phyloP scores from a whole-genome alignment of 140 eudicot genomes.

The Bidens hawaiensis region DNA sequence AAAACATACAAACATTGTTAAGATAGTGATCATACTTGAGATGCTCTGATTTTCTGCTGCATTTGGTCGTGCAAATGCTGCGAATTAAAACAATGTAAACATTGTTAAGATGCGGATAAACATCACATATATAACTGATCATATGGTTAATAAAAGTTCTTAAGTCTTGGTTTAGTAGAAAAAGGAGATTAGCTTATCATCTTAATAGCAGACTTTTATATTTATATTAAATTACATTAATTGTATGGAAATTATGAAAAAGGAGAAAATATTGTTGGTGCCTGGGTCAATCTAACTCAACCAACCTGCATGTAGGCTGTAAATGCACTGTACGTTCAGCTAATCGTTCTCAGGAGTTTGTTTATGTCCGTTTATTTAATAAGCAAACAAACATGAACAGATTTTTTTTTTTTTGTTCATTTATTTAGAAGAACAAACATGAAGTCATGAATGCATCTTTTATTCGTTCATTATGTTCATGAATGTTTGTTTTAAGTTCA shows the following conservation, averaged over 20 bases:
- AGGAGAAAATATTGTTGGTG: neutral
- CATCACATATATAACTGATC: neutral
- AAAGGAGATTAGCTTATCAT: no score
- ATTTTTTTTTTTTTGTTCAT: no score
- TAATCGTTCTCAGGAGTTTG: no score
- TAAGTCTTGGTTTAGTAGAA: neutral
- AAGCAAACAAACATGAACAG: no score
- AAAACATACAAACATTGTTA: neutral
- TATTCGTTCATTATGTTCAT: no score
- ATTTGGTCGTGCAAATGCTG: conserved; percentile 91
- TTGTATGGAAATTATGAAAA: neutral
- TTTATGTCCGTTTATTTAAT: no score
- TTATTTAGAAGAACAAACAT: no score
- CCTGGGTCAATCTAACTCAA: neutral
- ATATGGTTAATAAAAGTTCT: neutral
- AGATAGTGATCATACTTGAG: conserved; percentile 53
- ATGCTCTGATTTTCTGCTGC: conserved; percentile 69
- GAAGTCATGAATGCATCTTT: no score
- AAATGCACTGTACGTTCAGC: no score
- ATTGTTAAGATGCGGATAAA: neutral
- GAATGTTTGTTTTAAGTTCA: no score
- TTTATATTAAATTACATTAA: neutral
- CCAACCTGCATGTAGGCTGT: neutral
- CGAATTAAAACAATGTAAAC: conserved; percentile 2
- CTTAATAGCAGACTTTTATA: neutral